These are phyloP conservation scores for Phytophthora aleatoria DNA, from an alignment of 352 stramenopile genomes.

Conservation along the genomic window DNA sequence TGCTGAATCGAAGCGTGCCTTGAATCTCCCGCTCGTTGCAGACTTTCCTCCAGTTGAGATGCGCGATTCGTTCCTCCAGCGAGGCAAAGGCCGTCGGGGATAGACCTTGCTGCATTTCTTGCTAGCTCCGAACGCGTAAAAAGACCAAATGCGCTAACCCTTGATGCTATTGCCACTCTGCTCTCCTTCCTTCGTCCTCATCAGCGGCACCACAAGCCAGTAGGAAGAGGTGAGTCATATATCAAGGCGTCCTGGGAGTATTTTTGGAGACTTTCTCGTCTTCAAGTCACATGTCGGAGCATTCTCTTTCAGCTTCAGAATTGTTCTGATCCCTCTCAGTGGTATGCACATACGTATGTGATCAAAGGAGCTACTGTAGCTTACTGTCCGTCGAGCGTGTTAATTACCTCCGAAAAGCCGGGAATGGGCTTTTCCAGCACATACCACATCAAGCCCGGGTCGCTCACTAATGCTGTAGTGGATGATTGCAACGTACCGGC, in stretches of 20 bases:
- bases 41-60: slow-evolving; percentile 74
- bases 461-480: background rate
- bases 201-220: background rate
- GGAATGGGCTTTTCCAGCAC: slow-evolving; percentile 47
- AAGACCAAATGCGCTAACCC: slow-evolving; percentile 7
- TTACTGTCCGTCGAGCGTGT: slow-evolving; percentile 1
- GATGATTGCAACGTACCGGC: background rate
- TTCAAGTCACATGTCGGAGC: slow-evolving; percentile 8
- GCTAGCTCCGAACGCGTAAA: slow-evolving; percentile 1
- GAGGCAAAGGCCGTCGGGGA: slow-evolving; percentile 48
- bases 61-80: slow-evolving; percentile 66
- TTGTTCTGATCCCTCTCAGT: background rate
- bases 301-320: no score
- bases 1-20: slow-evolving; percentile 54
- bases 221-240: no score
- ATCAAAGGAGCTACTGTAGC: background rate
- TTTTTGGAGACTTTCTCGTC: slow-evolving; percentile 35
- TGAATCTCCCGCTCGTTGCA: slow-evolving; percentile 79
- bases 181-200: slow-evolving; percentile 19
- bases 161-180: background rate
- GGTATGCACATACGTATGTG: background rate
- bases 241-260: slow-evolving; percentile 12
- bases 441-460: slow-evolving; percentile 47
- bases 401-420: slow-evolving; percentile 42
- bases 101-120: slow-evolving; percentile 23